Conservation (phyloP, 257 asterid genomes). For the Nicotiana sylvestris region DNA sequence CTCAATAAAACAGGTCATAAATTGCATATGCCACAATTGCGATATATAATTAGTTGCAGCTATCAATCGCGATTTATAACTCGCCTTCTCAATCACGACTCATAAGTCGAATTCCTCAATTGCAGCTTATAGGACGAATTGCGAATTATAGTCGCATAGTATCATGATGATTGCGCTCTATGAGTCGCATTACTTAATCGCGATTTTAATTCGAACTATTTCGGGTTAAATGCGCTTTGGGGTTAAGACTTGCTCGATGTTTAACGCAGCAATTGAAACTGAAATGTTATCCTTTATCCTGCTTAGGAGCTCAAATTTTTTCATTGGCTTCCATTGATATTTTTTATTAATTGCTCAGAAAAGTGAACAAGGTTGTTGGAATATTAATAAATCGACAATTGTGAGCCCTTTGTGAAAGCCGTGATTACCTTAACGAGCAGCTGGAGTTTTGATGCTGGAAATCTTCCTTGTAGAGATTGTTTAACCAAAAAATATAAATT, state of each 20-base stretch:
- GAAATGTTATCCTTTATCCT: slow-evolving; percentile 16
- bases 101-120: too few species aligned
- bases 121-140: too few species aligned
- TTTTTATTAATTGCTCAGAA: slow-evolving; percentile 42
- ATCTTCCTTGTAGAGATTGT: neutral
- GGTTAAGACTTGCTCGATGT: slow-evolving; percentile 70
- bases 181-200: too few species aligned
- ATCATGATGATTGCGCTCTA: too few species aligned
- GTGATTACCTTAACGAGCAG: slow-evolving; percentile 42
- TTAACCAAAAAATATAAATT: too few species aligned
- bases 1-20: too few species aligned
- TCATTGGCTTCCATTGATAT: slow-evolving; percentile 16
- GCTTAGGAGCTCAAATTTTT: slow-evolving; percentile 9
- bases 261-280: slow-evolving; percentile 42
- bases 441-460: slow-evolving; percentile 39
- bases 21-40: too few species aligned
- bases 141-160: too few species aligned
- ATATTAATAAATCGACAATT: slow-evolving; percentile 46
- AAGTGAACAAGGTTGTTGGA: slow-evolving; percentile 39
- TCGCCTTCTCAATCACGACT: too few species aligned
- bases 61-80: too few species aligned
- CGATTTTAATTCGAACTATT: too few species aligned
- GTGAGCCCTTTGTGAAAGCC: slow-evolving; percentile 67
- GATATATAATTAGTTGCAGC: too few species aligned
- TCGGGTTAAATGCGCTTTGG: slow-evolving; percentile 10